Evolutionary conservation across 1,139 yeast genomes (phyloP), one percentile per base, ranked within the genome.

Genomic region (Hemisphaericaspora subhashii): DNA sequence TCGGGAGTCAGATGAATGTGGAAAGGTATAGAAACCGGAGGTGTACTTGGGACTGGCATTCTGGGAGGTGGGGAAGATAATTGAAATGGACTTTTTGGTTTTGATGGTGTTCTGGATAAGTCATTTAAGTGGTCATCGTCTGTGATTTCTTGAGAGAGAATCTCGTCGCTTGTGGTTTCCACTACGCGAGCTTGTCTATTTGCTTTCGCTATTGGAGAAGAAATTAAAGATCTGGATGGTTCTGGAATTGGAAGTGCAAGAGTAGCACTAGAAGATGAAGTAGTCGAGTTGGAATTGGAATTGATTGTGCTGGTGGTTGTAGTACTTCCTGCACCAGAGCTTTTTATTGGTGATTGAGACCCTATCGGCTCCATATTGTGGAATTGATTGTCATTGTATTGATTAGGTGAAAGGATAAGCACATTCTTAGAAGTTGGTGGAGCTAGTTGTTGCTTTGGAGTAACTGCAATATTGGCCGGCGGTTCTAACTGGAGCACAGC

Each of bases 151-250:
- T 29, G 32, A 4, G 40, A 35, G 48, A 39, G 7, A 28, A 41
- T 5, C 31, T 34, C 37, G 24, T 44, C 42, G 35, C 42, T 62
- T 14, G 12, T 29, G 11, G 32, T 29, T 46, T 72, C 77, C 11
- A 72, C 68, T 4, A 72, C 76, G 32, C 77, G 57, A 2, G 77
- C 77, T 45, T 72, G 77, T 39, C 77, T 59, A 43, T 72, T 72
- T 4, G 64, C 71, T 46, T 56, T 64, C 1, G 76, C 77, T 54
- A 65, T 58, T 4, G 77, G 77, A 26, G 74, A 68, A 4, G 72
- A 55, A 26, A 68, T 58, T 6, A 53, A 56, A 0, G 66, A 55
- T 37, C 64, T 51, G 3, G 55, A 45, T 24, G 32, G n/a, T 3
- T 29, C 32, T n/a, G 22, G 32, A 8, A 29, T 5, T 4, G 23